Base-by-base conservation (phyloP, 2,329 filamentous ascomycete genomes). In the Bipolaris bicolor region DNA sequence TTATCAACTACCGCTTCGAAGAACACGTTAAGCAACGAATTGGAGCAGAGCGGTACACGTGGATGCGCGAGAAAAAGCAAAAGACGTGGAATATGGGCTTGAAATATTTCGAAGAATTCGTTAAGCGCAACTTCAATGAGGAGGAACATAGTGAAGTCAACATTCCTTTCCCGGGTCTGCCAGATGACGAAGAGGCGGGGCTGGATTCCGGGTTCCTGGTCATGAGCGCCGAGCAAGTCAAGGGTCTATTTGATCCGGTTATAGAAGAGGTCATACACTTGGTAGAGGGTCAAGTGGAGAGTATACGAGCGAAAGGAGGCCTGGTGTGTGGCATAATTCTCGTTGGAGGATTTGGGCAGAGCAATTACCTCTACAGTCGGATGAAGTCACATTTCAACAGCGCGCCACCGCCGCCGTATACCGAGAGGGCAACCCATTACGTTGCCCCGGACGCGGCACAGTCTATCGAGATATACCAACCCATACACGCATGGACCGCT, bases 111-210 rank as follows among this genome's bases (percentile, higher is more conserved):
- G 90, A 94, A 68, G 90, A 93, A 70, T 92, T 91, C 71, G 90
- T 94, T 13, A 94, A 94, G 77, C 84, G 90, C 13, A 92, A 92
- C 69, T 94, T 93, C 71, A 89, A 90, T 70, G 88, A 90, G 67
- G 89, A 91, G 45, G 90, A 92, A 69, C 86, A 90, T 61, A 83
- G 87, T 48, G 90, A 93, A 71, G 85, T 92, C 57, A 92, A 92
- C 56, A 84, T 93, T 3, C 90, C 90, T 0, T 90, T 93, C 63
- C 90, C 90, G 1, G 90, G 90, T 1, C 77, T 92, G 2, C 84
- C 90, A 0, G 90, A 94, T 66, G 89, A 93, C 57, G 88, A 91
- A 75, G 88, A 88, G 48, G 88, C 85, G 15, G 88, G 89, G 0
- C 78, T 93, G 7, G 90, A 94, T 72, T 89, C 85, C 1, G 90